Evolutionary conservation across 345 rosid genomes (phyloP), one percentile per base, ranked within the genome.

Genomic region (Rubroshorea leprosula): DNA sequence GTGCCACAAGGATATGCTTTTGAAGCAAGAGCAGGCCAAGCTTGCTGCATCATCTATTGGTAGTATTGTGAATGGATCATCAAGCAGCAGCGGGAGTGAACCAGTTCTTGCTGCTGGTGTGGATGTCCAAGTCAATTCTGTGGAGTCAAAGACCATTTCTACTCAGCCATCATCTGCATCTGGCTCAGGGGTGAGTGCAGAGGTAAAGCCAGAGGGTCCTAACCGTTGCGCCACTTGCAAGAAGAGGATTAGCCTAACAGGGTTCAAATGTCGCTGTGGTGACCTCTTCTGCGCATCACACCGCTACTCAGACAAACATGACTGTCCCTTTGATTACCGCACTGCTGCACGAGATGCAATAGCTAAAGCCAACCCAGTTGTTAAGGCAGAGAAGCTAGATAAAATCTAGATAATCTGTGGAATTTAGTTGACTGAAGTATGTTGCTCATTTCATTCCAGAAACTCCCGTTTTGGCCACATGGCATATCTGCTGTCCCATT

Each of bases 371-470:
- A 90, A 90, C 70, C 97, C 97, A 4, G 73, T 87, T 64, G 80
- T 90, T 69, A 90, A 82, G 70, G 93, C 96, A 47, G 93, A 87
- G 74, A 90, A 90, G 84, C 97, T 90, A 5, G 89, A 90, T 65
- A 90, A 90, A 69, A 84, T 90, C 67, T 89, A 65, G 67, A 65
- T 59, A 20, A 31, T 19, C 9, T 51, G 35, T 26, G 66, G 61
- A 49, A 35, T 56, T 57, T 23, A 52, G 23, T 19, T 14, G 61
- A 23, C n/a, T 57, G 57, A 72, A 77, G 56, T 48, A 21, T 35
- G 70, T 59, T 63, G 71, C 68, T 58, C 62, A 58, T 49, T 57
- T 63, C 62, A 41, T 12, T 62, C 61, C 44, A 51, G 41, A 68
- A 35, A 60, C 54, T 59, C 46, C 64, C 21, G 74, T 39, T 73